Base-by-base conservation (phyloP, 2,329 filamentous ascomycete species). In the Pleurostoma richardsiae region DNA sequence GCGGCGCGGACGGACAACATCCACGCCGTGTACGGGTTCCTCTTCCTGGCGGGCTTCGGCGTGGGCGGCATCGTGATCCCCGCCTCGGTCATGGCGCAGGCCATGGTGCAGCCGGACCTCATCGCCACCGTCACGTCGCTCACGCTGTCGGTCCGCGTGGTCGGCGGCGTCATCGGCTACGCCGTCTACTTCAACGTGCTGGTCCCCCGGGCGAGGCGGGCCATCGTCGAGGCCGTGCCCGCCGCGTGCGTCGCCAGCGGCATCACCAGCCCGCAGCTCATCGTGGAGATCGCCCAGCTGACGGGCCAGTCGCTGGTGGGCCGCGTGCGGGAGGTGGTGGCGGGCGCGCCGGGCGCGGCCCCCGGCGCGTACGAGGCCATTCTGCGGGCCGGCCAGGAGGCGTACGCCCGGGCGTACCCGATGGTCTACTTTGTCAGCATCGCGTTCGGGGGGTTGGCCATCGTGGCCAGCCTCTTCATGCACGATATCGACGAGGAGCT, bases 61-160 rank as follows among this genome's bases (percentile, higher is more conserved):
- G 80, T 86, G 4, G 84, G 83, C 5, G 83, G 80, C 2, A 83
- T 87, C 43, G 77, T 86, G 11, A 79, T 88, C 4, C 84, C 83
- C 0, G 77, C 80, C 1, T 82, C 79, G 1, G 83, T 86, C 53
- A 83, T 87, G 48, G 80, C 80, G 5, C 83, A 81, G 7, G 86
- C 87, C 54, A 81, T 86, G 53, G 86, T 82, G 50, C 83, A 84
- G 0, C 80, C 84, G 57, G 83, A 87, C 46, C 71, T 87, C 5
- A 87, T 88, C 52, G 84, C 82, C 6, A 87, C 84, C 3, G 74
- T 86, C 41, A 78, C 83, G 1, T 82, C 85, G 5, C 68, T 88
- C 27, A 86, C 84, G 0, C 74, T 88, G 36, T 77, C 82, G n/a
- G 79, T 88, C 53, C 82, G 85, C 36, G 81, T 85, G 46, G 74